Base-by-base conservation (phyloP, 192 early-diverging fungal genomes). In the Coemansia sp. region DNA sequence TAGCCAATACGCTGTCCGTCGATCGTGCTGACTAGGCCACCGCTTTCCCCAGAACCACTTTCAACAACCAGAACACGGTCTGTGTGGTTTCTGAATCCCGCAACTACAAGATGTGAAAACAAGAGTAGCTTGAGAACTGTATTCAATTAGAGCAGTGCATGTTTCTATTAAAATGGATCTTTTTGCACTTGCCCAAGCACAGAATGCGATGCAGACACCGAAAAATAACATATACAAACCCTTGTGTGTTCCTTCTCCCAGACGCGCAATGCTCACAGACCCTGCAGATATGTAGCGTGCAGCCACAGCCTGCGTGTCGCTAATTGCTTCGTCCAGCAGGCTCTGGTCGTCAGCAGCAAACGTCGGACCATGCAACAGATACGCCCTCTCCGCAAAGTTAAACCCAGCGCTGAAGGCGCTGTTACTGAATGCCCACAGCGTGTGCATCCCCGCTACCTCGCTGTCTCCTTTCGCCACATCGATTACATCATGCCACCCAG, bases 341-440 rank as follows among this genome's bases (percentile, higher is more conserved):
- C 69, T 67, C 39, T 68, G 72, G 55, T 78, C 71, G 40, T 75
- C 69, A 36, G 66, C 67, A 13, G 80, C 69, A 78, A 78, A 78
- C 26, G 16, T 51, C 8, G 76, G 47, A 10, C 80, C 80, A 52
- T 78, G 55, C 16, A 83, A 51, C 42, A 83, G 57, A 39, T 83
- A 83, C 21, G 68, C 63, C 12, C 80, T 68, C 66, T 83, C 76
- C 15, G 67, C 69, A 65, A 61, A 74, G 66, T 51, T 69, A 47
- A 74, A 70, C 56, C 56, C 47, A 41, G 37, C 55, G 39, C 60
- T 56, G 21, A 83, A 83, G 2, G 69, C 80, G 11, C 26, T 65
- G 72, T 83, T 70, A 51, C 22, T 71, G 58, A 83, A 77, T 40
- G 80, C 80, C 75, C 75, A 83, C 57, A 83, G 56, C 45, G 80